These are phyloP conservation scores for Rhinocladiella similis DNA, from an alignment of 2,329 filamentous ascomycete species.

Conservation along the genomic window DNA sequence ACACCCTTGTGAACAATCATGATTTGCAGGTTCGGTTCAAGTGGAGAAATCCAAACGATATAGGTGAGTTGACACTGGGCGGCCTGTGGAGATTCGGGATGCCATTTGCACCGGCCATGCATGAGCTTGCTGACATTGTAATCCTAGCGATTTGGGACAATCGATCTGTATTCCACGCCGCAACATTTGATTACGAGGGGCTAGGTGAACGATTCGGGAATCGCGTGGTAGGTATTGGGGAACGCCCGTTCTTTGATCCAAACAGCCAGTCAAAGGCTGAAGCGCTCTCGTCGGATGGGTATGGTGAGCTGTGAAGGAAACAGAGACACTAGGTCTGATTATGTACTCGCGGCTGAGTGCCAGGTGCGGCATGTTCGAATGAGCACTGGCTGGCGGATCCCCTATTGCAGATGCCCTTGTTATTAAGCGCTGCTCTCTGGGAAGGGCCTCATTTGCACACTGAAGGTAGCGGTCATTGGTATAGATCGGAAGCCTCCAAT, in stretches of 20 bases:
- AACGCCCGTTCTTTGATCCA: slow-evolving; percentile 37
- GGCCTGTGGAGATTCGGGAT: too few relatives aligned
- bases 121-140: not conserved
- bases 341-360: too few relatives aligned
- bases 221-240: slow-evolving; percentile 36
- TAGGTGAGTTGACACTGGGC: too few relatives aligned
- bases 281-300: slow-evolving; percentile 1
- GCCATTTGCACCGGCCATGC: too few relatives aligned
- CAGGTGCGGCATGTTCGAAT: too few relatives aligned
- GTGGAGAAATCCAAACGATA: slow-evolving; percentile 52
- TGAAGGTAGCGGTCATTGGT: too few relatives aligned
- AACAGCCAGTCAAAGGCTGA: slow-evolving; percentile 30
- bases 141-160: slow-evolving; percentile 39
- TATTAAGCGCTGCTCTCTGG: too few relatives aligned
- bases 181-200: slow-evolving; percentile 37
- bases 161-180: slow-evolving; percentile 33
- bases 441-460: too few relatives aligned
- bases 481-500: too few relatives aligned
- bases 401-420: too few relatives aligned
- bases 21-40: slow-evolving; percentile 52
- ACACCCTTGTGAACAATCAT: slow-evolving; percentile 49
- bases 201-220: slow-evolving; percentile 34
- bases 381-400: too few relatives aligned
- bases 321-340: too few relatives aligned
- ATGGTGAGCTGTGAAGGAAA: not conserved